Evolutionary conservation across 371 early-diverging fungal species (phyloP).

Genomic region (Apophysomyces variabilis): DNA sequence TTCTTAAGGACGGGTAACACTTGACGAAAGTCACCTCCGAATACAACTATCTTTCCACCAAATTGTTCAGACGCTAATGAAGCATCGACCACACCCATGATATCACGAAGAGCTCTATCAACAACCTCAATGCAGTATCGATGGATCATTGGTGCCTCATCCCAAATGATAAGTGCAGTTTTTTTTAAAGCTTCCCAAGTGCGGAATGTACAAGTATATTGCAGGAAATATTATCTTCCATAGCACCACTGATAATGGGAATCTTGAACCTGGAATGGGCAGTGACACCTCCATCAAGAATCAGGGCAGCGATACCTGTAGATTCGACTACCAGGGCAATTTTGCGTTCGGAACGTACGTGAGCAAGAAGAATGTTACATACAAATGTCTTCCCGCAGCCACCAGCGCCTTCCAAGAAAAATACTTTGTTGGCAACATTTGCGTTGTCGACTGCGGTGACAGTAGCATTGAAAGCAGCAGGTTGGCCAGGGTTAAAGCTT

Average conservation of each 20-base stretch:
- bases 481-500: constrained; percentile 9
- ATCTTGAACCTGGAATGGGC: too few species aligned
- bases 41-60: constrained; percentile 20
- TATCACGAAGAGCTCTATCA: constrained; percentile 4
- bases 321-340: background rate
- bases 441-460: background rate
- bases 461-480: constrained; percentile 14
- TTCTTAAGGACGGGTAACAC: too few species aligned
- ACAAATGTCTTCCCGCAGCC: constrained; percentile 26
- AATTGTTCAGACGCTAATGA: constrained; percentile 10
- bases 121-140: constrained; percentile 1
- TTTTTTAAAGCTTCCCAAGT: background rate
- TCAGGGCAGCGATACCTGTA: too few species aligned
- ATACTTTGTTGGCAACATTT: background rate
- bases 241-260: too few species aligned
- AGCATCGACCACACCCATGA: constrained; percentile 14
- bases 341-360: constrained; percentile 11
- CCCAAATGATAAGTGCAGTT: constrained; percentile 20
- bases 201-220: background rate
- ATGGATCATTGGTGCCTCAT: constrained; percentile 21
- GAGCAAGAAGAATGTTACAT: constrained; percentile 20
- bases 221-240: background rate
- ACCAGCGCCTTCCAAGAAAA: constrained; percentile 25
- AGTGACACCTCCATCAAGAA: too few species aligned
- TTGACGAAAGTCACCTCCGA: constrained; percentile 22